These are phyloP conservation scores for Pichia sp. DNA, from an alignment of 1,139 yeast species.

Conservation along the genomic window DNA sequence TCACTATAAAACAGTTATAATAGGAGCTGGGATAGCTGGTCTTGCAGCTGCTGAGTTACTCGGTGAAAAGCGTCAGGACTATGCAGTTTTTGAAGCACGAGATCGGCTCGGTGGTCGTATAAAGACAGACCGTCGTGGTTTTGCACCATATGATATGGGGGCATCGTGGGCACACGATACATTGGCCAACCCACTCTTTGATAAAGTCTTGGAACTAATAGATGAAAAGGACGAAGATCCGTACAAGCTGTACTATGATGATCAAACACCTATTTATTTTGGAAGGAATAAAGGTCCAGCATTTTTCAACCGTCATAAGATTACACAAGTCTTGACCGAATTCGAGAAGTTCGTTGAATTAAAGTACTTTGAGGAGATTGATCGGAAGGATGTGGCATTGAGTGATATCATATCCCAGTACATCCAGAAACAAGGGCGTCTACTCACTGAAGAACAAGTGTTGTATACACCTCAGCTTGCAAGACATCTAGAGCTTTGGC, in stretches of 20 bases:
- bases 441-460: constrained; percentile 48
- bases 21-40: constrained; percentile 86
- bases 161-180: constrained; percentile 92
- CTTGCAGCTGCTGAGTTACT: constrained; percentile 67
- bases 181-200: constrained; percentile 55
- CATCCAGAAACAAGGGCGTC: constrained; percentile 36
- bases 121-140: constrained; percentile 28
- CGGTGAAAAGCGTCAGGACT: constrained; percentile 35
- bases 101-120: constrained; percentile 55
- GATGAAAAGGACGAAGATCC: constrained; percentile 18
- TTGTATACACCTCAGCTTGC: constrained; percentile 37
- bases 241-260: constrained; percentile 40
- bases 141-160: constrained; percentile 59
- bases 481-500: constrained; percentile 67
- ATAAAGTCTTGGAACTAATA: constrained; percentile 34
- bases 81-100: constrained; percentile 49
- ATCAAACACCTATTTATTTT: constrained; percentile 30
- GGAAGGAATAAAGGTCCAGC: constrained; percentile 25
- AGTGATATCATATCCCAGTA: constrained; percentile 38
- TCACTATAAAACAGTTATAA: constrained; percentile 34
- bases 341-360: constrained; percentile 55
- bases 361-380: constrained; percentile 42
- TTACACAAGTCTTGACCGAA: constrained; percentile 47
- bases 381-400: constrained; percentile 43
- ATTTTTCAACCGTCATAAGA: constrained; percentile 23